Evolutionary conservation across 768 basidiomycete species (phyloP).

Genomic region (Lentinula guzmanii): DNA sequence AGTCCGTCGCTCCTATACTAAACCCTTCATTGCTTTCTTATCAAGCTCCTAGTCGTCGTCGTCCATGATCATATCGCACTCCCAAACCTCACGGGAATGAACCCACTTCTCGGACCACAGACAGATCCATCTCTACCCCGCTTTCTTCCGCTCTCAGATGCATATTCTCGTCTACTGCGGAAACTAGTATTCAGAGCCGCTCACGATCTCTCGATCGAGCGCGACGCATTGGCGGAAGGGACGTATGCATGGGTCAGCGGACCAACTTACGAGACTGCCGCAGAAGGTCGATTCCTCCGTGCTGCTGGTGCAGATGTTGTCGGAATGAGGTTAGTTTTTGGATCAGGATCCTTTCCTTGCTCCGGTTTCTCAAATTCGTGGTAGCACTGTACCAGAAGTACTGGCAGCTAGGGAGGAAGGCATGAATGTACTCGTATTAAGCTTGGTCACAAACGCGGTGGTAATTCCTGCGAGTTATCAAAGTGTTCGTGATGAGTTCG

Average conservation of each 20-base stretch:
- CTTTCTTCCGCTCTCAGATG: conserved; percentile 80
- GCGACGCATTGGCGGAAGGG: conserved; percentile 66
- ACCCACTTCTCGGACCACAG: conserved; percentile 73
- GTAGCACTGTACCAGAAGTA: conserved; percentile 79
- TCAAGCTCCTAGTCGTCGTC: conserved; percentile 59
- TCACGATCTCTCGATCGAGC: conserved; percentile 47
- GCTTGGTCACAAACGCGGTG: conserved; percentile 83
- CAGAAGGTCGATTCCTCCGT: conserved; percentile 76
- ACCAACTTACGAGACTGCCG: conserved; percentile 86
- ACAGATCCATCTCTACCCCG: conserved; percentile 55
- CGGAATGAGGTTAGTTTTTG: conserved; percentile 56
- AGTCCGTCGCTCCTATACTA: conserved; percentile 37
- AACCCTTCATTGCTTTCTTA: not conserved
- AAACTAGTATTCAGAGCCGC: conserved; percentile 69
- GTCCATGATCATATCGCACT: conserved; percentile 82
- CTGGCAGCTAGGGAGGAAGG: conserved; percentile 73
- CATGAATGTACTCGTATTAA: conserved; percentile 71
- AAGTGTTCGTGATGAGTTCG: conserved; percentile 69
- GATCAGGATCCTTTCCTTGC: not conserved
- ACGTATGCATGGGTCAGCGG: conserved; percentile 89
- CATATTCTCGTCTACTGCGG: conserved; percentile 71
- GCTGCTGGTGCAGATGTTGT: conserved; percentile 82
- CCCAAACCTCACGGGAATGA: conserved; percentile 69
- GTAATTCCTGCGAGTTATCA: conserved; percentile 63
- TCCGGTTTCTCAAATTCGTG: not conserved